Percentiles rank a stretch among this genome's conserved stretches.
These are phyloP conservation scores for Talaromyces rugulosus DNA, from an alignment of 2,329 filamentous ascomycete species.

Conservation along the genomic window DNA sequence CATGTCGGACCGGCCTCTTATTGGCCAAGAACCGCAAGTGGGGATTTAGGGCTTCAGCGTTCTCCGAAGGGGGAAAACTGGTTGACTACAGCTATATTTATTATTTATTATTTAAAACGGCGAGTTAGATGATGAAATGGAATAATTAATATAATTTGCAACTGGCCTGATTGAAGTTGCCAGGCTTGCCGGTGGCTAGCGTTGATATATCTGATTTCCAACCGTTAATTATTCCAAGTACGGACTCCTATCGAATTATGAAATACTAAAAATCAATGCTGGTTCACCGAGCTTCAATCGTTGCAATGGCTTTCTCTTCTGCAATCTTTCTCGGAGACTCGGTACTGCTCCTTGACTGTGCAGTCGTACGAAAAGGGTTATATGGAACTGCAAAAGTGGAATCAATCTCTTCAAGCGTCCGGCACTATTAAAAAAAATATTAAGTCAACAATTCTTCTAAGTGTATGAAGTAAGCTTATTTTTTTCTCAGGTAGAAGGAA, in stretches of 20 bases:
- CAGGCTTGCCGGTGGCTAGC: too few relatives aligned
- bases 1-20: background rate
- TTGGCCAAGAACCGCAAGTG: background rate
- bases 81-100: background rate
- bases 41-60: background rate
- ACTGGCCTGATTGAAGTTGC: too few relatives aligned
- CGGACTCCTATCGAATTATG: too few relatives aligned
- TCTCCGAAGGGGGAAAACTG: background rate
- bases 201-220: too few relatives aligned
- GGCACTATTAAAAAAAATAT: background rate
- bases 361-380: background rate
- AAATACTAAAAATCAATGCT: too few relatives aligned
- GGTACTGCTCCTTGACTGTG: too few relatives aligned
- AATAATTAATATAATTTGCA: background rate
- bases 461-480: background rate
- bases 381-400: background rate
- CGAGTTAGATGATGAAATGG: background rate
- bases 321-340: background rate
- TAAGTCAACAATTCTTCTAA: background rate
- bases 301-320: background rate
- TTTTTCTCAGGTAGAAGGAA: conserved; percentile 17
- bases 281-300: background rate
- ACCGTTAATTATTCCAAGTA: too few relatives aligned
- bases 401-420: conserved; percentile 2
- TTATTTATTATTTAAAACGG: background rate